Percentiles rank a stretch among this genome's conserved stretches.
phyloP scores from a whole-genome alignment of 352 stramenopile genomes.

The Aphanomyces cochlioides region DNA sequence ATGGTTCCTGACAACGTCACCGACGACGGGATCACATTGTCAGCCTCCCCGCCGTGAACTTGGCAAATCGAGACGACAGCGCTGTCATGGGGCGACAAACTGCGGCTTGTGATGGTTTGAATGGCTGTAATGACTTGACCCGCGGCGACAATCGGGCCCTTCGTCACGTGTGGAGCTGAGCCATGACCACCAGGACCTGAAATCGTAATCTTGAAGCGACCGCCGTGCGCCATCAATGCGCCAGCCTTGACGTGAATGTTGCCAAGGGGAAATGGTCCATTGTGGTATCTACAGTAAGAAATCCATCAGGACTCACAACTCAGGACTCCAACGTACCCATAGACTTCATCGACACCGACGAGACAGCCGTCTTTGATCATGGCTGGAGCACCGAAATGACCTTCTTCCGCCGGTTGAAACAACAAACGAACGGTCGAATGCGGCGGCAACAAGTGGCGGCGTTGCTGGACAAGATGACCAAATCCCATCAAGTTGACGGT shows the following conservation, averaged over 20 bases:
- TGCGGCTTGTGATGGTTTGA: slow-evolving; percentile 90
- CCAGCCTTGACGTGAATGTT: slow-evolving; percentile 83
- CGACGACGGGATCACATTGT: slow-evolving; percentile 92
- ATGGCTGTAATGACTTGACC: slow-evolving; percentile 8
- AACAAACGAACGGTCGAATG: slow-evolving; percentile 87
- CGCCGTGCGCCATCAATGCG: slow-evolving; percentile 87
- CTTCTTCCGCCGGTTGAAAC: slow-evolving; percentile 95
- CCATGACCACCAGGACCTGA: slow-evolving; percentile 90
- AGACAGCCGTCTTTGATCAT: slow-evolving; percentile 94
- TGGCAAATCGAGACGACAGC: slow-evolving; percentile 90
- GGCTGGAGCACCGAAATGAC: slow-evolving; percentile 58
- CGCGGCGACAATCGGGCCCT: background rate
- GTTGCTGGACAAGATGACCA: slow-evolving; percentile 63
- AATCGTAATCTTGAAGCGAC: slow-evolving; percentile 91
- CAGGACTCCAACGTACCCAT: slow-evolving; percentile 85
- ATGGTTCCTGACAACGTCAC: slow-evolving; percentile 88
- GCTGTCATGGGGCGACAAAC: slow-evolving; percentile 82
- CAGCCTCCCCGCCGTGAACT: slow-evolving; percentile 87
- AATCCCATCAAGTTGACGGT: slow-evolving; percentile 92
- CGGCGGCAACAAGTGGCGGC: slow-evolving; percentile 62
- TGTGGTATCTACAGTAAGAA: slow-evolving; percentile 58
- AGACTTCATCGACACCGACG: slow-evolving; percentile 80
- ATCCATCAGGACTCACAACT: no score
- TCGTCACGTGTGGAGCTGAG: slow-evolving; percentile 81
- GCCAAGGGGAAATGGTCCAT: slow-evolving; percentile 84